These are phyloP conservation scores for Cordyceps tenuipes DNA, from an alignment of 2,329 filamentous ascomycete species.

Conservation along the genomic window DNA sequence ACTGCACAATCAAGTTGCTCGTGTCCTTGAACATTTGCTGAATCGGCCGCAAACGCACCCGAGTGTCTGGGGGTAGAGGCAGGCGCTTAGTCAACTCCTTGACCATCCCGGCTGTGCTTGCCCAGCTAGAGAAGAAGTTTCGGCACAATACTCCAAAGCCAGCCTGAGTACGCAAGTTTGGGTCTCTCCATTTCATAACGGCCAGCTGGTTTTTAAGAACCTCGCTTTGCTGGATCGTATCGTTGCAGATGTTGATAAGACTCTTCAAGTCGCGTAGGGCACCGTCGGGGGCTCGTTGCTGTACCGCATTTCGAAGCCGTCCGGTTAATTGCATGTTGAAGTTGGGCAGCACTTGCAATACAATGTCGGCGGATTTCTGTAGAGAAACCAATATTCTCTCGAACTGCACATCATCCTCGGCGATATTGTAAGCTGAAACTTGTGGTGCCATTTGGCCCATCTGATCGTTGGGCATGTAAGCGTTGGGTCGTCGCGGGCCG, in stretches of 20 bases:
- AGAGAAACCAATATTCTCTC: slow-evolving; percentile 75
- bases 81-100: slow-evolving; percentile 45
- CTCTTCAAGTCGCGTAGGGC: slow-evolving; percentile 58
- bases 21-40: slow-evolving; percentile 79
- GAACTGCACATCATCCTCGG: slow-evolving; percentile 72
- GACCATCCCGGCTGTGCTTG: slow-evolving; percentile 54
- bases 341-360: slow-evolving; percentile 61
- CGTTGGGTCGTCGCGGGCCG: slow-evolving; percentile 30
- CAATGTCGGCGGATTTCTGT: slow-evolving; percentile 63
- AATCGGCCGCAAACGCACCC: slow-evolving; percentile 66
- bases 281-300: slow-evolving; percentile 49
- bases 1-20: slow-evolving; percentile 57
- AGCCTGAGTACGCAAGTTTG: slow-evolving; percentile 57
- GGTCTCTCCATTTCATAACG: slow-evolving; percentile 77
- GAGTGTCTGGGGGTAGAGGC: slow-evolving; percentile 56
- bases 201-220: slow-evolving; percentile 65
- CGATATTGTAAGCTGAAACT: background rate
- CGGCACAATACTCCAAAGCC: slow-evolving; percentile 65
- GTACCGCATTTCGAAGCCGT: slow-evolving; percentile 55
- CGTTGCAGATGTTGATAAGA: slow-evolving; percentile 62
- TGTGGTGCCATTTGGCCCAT: background rate
- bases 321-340: slow-evolving; percentile 59
- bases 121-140: slow-evolving; percentile 63
- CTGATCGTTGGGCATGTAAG: slow-evolving; percentile 1
- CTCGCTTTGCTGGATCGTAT: slow-evolving; percentile 65